A percentile compares a stretch with the other conserved stretches of the same genome.
phyloP scores from a whole-genome alignment of 169 alveolate species.

The Plasmodium fragile region DNA sequence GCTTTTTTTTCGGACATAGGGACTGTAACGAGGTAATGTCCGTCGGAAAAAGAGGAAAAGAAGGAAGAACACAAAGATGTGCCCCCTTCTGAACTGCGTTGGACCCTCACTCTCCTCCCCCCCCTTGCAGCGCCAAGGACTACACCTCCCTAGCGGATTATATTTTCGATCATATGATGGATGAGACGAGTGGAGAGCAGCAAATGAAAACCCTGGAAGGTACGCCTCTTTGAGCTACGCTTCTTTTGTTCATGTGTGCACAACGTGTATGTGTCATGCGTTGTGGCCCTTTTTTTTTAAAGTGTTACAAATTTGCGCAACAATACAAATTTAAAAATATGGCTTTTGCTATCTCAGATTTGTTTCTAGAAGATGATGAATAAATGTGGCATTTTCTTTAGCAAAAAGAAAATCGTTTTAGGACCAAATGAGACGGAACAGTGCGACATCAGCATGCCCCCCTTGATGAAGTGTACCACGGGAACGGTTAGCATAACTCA shows the following conservation, averaged over 20 bases:
- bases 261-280: background rate
- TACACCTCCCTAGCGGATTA: constrained; percentile 35
- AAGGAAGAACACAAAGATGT: background rate
- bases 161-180: constrained; percentile 54
- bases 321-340: background rate
- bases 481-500: background rate
- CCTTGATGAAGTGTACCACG: background rate
- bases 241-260: background rate
- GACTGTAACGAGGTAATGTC: constrained; percentile 19
- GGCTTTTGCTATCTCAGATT: constrained; percentile 3
- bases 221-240: background rate
- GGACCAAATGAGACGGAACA: background rate
- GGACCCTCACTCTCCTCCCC: background rate
- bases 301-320: background rate
- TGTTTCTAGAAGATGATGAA: constrained; percentile 11
- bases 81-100: background rate
- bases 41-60: background rate
- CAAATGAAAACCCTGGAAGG: constrained; percentile 28
- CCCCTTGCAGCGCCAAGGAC: constrained; percentile 11
- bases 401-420: background rate
- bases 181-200: constrained; percentile 33
- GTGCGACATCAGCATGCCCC: background rate
- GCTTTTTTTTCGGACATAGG: constrained; percentile 42
- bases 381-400: background rate
- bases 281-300: background rate